phyloP scores from a whole-genome alignment of 441 rosid species.

The Adansonia rubrostipa region DNA sequence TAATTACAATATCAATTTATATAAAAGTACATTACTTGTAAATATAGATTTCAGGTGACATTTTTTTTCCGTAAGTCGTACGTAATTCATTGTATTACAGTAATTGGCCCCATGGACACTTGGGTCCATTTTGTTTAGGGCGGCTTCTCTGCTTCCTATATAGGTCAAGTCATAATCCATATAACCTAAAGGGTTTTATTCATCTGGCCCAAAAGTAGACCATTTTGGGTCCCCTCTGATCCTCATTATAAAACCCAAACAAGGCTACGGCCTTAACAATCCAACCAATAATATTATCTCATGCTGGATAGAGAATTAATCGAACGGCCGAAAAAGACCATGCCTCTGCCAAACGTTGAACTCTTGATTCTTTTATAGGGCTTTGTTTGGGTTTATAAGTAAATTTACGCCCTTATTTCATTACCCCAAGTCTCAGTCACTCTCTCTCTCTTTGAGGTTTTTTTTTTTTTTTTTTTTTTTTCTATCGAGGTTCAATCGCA shows the following conservation, averaged over 20 bases:
- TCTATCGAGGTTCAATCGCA: not conserved
- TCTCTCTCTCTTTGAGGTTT: not conserved
- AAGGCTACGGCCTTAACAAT: not conserved
- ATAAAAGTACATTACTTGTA: too few relatives aligned
- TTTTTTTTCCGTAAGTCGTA: too few relatives aligned
- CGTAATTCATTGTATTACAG: too few relatives aligned
- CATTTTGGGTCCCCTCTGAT: not conserved
- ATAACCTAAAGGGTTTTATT: not conserved
- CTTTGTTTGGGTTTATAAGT: not conserved
- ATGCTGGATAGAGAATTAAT: not conserved
- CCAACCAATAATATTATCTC: constrained; percentile 14
- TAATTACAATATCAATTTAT: too few relatives aligned
- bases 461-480: not conserved
- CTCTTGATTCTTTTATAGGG: not conserved
- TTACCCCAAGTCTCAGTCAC: not conserved
- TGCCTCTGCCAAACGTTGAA: not conserved
- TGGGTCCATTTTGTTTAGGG: too few relatives aligned
- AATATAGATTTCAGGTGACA: too few relatives aligned
- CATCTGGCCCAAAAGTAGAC: not conserved
- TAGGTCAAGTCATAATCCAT: not conserved
- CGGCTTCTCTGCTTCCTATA: not conserved
- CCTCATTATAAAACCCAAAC: too few relatives aligned
- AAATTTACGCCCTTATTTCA: not conserved
- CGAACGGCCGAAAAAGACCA: constrained; percentile 22
- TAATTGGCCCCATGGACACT: too few relatives aligned